Conservation (phyloP, 805 yeast species). For the Blastobotrys robertii region DNA sequence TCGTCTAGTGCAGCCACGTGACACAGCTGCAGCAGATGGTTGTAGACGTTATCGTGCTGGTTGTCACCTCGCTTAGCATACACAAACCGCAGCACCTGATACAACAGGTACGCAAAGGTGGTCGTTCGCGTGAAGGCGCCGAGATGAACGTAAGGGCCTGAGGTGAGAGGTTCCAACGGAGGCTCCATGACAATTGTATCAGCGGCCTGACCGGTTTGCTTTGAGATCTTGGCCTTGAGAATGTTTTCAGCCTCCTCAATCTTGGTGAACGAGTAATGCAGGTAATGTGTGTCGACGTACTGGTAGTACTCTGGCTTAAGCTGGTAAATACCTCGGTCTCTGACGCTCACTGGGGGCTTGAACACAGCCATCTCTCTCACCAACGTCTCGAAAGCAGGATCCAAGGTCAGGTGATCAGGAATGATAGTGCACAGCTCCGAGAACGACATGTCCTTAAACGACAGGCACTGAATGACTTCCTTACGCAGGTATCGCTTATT, state of each 20-base stretch:
- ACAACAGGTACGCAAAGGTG: slow-evolving; percentile 20
- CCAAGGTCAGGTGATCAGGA: slow-evolving; percentile 67
- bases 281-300: slow-evolving; percentile 70
- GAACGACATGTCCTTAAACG: slow-evolving; percentile 64
- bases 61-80: slow-evolving; percentile 25
- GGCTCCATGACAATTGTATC: slow-evolving; percentile 54
- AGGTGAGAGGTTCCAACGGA: slow-evolving; percentile 23
- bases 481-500: slow-evolving; percentile 42
- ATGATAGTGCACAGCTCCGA: slow-evolving; percentile 57
- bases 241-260: slow-evolving; percentile 74
- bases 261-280: slow-evolving; percentile 66
- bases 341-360: slow-evolving; percentile 47
- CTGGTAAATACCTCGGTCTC: slow-evolving; percentile 55
- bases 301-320: slow-evolving; percentile 47
- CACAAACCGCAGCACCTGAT: slow-evolving; percentile 8
- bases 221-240: slow-evolving; percentile 42
- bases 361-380: slow-evolving; percentile 49
- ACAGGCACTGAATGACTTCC: slow-evolving; percentile 77
- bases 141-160: slow-evolving; percentile 25
- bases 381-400: slow-evolving; percentile 61
- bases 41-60: slow-evolving; percentile 49
- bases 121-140: slow-evolving; percentile 20
- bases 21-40: slow-evolving; percentile 53
- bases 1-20: slow-evolving; percentile 48
- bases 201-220: slow-evolving; percentile 29